Evolutionary conservation across 306 rosid species (phyloP), one percentile per base, ranked within the genome.

Genomic region (Hippophae tibetana): DNA sequence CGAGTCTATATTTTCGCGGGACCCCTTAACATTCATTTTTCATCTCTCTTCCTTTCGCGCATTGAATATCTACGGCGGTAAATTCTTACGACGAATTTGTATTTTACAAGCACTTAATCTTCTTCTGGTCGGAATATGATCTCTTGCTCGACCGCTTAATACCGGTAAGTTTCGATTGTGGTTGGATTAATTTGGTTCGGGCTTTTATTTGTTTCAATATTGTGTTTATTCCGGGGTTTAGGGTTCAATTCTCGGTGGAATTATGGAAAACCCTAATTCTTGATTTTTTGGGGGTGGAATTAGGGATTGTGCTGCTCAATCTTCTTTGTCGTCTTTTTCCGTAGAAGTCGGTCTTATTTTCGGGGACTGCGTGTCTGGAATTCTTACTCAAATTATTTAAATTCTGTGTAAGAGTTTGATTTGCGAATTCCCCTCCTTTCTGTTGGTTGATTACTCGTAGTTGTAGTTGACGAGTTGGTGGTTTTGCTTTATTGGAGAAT

Each of bases 91-190:
- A 12, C 67, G 58, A 67, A 60, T 46, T 50, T 74, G 49, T 69
- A 63, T 51, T 56, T 40, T 18, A 8, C 60, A 7, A 10, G 10
- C 62, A 47, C 58, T 47, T 64, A 40, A 61, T 63, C 41, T 38
- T 61, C 23, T 18, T 54, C 54, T 52, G 53, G 57, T 26, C 6
- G 52, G 51, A 56, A 52, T 76, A 55, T 76, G 69, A 63, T 73
- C 76, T 53, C 77, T 72, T 27, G 64, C 65, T 64, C 73, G 70
- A 78, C 81, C 73, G 68, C 70, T 82, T 88, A 86, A 86, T 84
- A 93, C 88, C 59, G 94, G 85, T 81, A 69, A 47, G 69, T 54
- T 9, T 58, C 40, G 67, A 44, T 73, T 63, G 45, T 68, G 12
- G 52, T 58, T 58, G 9, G 46, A 59, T 67, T 43, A 2, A 31